Evolutionary conservation across 371 early-diverging fungal genomes (phyloP).

Genomic region (Lichtheimia hyalospora): DNA sequence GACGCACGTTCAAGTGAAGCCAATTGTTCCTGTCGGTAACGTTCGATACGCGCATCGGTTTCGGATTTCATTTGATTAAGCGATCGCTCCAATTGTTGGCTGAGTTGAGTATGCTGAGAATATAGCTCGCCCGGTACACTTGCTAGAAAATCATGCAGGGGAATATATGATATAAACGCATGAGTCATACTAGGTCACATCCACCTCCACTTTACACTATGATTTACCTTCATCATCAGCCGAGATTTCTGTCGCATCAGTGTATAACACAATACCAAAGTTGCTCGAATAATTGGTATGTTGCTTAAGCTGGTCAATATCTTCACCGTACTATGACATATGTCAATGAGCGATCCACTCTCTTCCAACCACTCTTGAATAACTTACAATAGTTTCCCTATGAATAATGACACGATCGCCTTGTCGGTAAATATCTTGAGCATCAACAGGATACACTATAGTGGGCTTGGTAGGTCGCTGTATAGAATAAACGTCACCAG

Average conservation of each 20-base stretch:
- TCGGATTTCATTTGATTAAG: conserved; percentile 16
- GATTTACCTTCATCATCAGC: conserved; percentile 2
- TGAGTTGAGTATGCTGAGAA: conserved; percentile 22
- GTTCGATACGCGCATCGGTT: conserved; percentile 28
- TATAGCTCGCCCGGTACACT: conserved; percentile 15
- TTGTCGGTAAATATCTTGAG: conserved; percentile 7
- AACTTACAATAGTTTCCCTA: conserved; percentile 14
- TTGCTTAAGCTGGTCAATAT: conserved; percentile 17
- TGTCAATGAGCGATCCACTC: background rate
- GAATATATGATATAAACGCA: no score
- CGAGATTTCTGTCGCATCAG: conserved; percentile 8
- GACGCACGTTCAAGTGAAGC: conserved; percentile 13
- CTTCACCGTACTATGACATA: conserved; percentile 18
- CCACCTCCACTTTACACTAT: background rate
- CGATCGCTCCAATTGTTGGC: conserved; percentile 21
- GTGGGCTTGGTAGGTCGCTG: conserved; percentile 5
- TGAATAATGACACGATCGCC: conserved; percentile 26
- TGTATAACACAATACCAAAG: conserved; percentile 26
- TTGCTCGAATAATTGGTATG: conserved; percentile 20
- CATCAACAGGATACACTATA: conserved; percentile 12
- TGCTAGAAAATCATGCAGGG: background rate
- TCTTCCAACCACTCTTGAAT: background rate
- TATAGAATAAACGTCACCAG: conserved; percentile 35
- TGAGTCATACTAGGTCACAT: no score
- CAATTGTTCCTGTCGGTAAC: conserved; percentile 24